Evolutionary conservation across 1,284 basidiomycete species (phyloP).

Genomic region (Takashimella tepidaria): DNA sequence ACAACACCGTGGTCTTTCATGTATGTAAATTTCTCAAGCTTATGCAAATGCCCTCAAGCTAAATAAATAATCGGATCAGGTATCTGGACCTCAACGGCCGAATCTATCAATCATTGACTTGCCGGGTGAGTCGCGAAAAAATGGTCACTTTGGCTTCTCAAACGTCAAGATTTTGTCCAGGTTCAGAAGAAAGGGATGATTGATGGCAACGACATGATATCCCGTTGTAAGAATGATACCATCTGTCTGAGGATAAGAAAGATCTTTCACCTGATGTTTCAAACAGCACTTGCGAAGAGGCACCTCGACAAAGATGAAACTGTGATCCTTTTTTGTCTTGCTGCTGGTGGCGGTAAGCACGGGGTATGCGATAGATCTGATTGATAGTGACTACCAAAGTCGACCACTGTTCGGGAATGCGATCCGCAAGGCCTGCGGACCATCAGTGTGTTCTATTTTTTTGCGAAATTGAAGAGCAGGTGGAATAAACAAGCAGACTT

Average conservation of each 20-base stretch:
- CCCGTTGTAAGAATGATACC: constrained; percentile 1
- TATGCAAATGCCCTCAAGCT: constrained; percentile 12
- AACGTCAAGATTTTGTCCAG: not conserved
- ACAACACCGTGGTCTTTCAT: constrained; percentile 19
- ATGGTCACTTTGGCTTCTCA: not conserved
- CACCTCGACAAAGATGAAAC: constrained; percentile 17
- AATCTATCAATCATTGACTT: constrained; percentile 27
- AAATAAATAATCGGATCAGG: too few species aligned
- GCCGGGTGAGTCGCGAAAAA: constrained; percentile 18
- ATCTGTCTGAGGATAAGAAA: too few species aligned
- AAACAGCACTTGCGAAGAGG: constrained; percentile 10
- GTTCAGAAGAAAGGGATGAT: not conserved
- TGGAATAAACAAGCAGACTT: too few species aligned
- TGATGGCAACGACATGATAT: not conserved
- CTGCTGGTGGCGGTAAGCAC: constrained; percentile 18
- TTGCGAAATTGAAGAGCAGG: not conserved
- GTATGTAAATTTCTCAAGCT: constrained; percentile 8
- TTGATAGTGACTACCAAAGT: constrained; percentile 1
- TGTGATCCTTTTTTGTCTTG: constrained; percentile 22
- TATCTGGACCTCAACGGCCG: constrained; percentile 12
- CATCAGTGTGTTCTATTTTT: constrained; percentile 11
- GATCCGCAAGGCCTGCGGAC: constrained; percentile 15
- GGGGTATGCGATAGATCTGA: not conserved
- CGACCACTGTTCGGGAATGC: constrained; percentile 10
- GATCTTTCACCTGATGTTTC: not conserved